Base-by-base conservation (phyloP, 129 eudicot genomes). In the Tagetes patula region DNA sequence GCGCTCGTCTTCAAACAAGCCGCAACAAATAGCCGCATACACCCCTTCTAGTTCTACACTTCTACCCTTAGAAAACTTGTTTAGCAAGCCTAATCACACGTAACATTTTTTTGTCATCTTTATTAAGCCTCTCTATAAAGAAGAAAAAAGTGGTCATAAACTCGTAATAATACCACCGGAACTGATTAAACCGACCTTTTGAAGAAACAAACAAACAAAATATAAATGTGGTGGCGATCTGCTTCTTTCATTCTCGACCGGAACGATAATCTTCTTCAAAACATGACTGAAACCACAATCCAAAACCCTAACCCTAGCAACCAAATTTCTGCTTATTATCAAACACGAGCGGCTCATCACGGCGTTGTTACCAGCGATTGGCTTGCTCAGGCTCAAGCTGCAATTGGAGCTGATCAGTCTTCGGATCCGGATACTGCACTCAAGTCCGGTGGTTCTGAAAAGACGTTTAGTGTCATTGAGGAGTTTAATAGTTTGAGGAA, bases 361-460 rank as follows among this genome's bases (percentile, higher is more conserved):
- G 96, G 81, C 8, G 98, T 90, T 48, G 89, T 93, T 32, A 93
- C 96, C 50, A 89, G 89, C 73, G 96, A 93, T 48, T 93, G 98
- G 96, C 86, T 93, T 13, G 96, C 92, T 39, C 96, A 93, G 84
- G 96, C 95, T 63, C 86, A 87, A 78, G 96, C 96, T 52, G 98
- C 95, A 61, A 87, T 75, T 42, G 84, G 70, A 40, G 52, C 49
- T 11, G 56, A 59, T 60, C 69, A 84, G 41, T 42, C 65, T 10
- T 3, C 84, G 32, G 85, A 54, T n/a, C 32, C 80, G 7, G 60
- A 43, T n/a, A 56, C 77, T 20, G 3, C 68, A 32, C 55, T 32
- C 9, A 70, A 53, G 74, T 71, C 80, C 5, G 61, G 36, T 27
- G 81, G 37, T 14, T 55, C 80, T 1, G 79, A 69, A 6, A 77